phyloP scores from a whole-genome alignment of 257 asterid species.

The Mentha longifolia region DNA sequence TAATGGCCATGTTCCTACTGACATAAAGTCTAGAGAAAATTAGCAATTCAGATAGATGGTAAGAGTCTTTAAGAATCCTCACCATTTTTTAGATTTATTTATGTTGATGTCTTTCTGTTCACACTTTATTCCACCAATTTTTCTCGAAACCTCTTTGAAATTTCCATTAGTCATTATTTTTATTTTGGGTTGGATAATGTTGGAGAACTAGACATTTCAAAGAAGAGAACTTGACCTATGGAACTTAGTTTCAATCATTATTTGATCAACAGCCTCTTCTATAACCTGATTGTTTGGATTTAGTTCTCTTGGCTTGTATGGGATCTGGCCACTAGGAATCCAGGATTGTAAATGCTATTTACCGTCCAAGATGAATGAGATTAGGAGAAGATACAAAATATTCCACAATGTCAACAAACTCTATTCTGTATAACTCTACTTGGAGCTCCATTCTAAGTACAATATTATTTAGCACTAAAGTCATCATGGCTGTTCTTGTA shows the following conservation, averaged over 20 bases:
- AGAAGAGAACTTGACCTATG: not conserved
- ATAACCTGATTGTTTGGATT: not conserved
- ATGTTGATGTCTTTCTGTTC: not conserved
- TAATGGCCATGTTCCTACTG: not conserved
- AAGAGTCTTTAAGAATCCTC: not conserved
- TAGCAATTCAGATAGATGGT: not conserved
- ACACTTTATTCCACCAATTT: slow-evolving; percentile 7
- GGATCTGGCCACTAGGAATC: slow-evolving; percentile 6
- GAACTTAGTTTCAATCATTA: slow-evolving; percentile 16
- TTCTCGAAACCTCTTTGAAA: not conserved
- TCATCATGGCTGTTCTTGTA: not conserved
- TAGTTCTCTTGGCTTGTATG: slow-evolving; percentile 2
- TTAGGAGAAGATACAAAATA: not conserved
- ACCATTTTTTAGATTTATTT: too few relatives aligned
- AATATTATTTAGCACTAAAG: not conserved
- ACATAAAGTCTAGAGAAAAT: not conserved
- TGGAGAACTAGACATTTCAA: slow-evolving; percentile 2
- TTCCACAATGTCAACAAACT: not conserved
- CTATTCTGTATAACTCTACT: not conserved
- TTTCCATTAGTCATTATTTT: not conserved
- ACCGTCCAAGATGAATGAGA: not conserved
- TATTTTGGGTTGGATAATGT: slow-evolving; percentile 3
- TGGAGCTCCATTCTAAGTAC: not conserved
- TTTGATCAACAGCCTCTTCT: slow-evolving; percentile 6
- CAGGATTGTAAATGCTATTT: not conserved